Conservation (phyloP, 306 rosid species). For the Rosa lucieae region DNA sequence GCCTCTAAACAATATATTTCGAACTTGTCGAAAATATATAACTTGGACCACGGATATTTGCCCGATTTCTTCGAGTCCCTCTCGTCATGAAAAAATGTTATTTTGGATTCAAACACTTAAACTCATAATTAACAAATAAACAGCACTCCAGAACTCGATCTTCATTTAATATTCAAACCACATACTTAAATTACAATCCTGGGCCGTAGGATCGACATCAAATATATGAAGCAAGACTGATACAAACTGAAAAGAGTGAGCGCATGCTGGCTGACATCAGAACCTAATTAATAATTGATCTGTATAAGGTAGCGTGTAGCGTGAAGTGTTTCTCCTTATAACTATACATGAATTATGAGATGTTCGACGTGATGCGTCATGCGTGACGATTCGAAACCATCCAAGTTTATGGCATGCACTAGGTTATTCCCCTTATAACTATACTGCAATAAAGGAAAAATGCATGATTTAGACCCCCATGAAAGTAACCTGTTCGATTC, state of each 20-base stretch:
- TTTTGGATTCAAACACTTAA: too few relatives aligned
- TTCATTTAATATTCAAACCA: not conserved
- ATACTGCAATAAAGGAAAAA: not conserved
- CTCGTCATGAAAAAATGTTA: too few relatives aligned
- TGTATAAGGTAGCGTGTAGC: not conserved
- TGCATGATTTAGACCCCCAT: not conserved
- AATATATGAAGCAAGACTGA: not conserved
- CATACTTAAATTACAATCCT: not conserved
- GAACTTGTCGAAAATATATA: too few relatives aligned
- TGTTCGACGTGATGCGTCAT: conserved; percentile 27
- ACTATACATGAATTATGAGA: not conserved
- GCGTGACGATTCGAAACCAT: conserved; percentile 3
- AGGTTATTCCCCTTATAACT: not conserved
- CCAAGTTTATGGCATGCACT: conserved; percentile 2
- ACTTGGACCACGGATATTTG: too few relatives aligned
- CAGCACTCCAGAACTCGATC: not conserved
- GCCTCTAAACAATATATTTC: too few relatives aligned
- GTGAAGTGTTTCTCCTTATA: conserved; percentile 1
- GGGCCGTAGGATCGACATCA: not conserved
- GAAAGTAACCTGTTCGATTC: not conserved
- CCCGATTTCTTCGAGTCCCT: too few relatives aligned
- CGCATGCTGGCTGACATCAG: not conserved
- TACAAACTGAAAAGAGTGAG: not conserved
- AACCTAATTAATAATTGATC: not conserved
- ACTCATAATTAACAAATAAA: not conserved